Evolutionary conservation across 2,329 filamentous ascomycete species (phyloP), one percentile per base, ranked within the genome.

Genomic region (Trichophyton verrucosum): DNA sequence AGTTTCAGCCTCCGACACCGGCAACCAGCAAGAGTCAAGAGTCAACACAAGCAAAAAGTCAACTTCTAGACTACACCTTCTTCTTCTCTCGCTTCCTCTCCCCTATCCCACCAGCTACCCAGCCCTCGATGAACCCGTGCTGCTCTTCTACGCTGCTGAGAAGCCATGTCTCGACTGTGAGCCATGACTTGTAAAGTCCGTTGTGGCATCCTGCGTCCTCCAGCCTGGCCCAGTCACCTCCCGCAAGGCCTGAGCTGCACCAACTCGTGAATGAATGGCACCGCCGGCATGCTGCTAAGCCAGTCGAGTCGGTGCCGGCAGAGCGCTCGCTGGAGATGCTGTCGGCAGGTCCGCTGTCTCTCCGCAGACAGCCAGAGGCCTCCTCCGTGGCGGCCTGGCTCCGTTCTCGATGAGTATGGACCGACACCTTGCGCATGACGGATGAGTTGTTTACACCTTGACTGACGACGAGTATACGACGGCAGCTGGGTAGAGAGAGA

Each of bases 401-500:
- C 78, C 20, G 78, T 81, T 40, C 74, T 86, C 58, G 83, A 86
- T 72, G 81, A 85, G 81, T 83, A 78, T 66, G 76, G 62, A 62
- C 64, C 15, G 11, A n/a, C 22, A 42, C 30, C 40, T 47, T 27
- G 8, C 11, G n/a, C 9, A 24, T 40, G 15, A 38, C 24, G 27
- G 27, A 66, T 64, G 30, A 30, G 38, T 49, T 38, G 56, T 53
- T 51, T 57, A 51, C 40, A 47, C 8, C 17, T 20, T 40, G 57
- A 47, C 55, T 49, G 30, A 57, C 33, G 22, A 64, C 70, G 33
- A 38, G 60, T 70, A 57, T 42, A n/a, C 8, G 59, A 4, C 59
- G 59, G 22, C 67, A 95, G 91, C 80, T 97, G 91, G 91, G 92
- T 96, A 59, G 86, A 88, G 65, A 89, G 87, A 69, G 90, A 96